Percentiles rank a stretch among this genome's conserved stretches.
Evolutionary conservation across 768 basidiomycete species (phyloP).

Genomic region (Strobilomyces echinocephalus): DNA sequence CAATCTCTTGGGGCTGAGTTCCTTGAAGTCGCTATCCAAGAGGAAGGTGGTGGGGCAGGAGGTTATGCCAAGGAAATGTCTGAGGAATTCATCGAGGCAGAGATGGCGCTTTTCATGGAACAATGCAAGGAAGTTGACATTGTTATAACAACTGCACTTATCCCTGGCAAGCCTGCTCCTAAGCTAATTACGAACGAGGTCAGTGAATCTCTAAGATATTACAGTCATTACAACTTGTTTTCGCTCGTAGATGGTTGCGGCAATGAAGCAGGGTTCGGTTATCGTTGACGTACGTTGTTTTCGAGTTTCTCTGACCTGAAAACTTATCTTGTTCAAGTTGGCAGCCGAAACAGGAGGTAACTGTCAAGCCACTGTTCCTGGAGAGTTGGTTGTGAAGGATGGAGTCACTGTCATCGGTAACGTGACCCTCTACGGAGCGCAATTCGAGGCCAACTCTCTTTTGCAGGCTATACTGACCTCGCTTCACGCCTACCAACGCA

Average conservation of each 20-base stretch:
- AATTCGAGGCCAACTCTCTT: slow-evolving; percentile 1
- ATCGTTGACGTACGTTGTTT: slow-evolving; percentile 57
- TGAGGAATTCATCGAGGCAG: slow-evolving; percentile 82
- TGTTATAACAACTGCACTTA: slow-evolving; percentile 80
- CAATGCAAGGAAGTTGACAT: slow-evolving; percentile 90
- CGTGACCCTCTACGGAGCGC: slow-evolving; percentile 5
- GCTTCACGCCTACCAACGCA: slow-evolving; percentile 88
- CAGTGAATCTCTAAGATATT: background rate
- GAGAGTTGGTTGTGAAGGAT: slow-evolving; percentile 59
- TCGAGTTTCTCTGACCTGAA: background rate
- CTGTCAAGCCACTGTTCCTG: slow-evolving; percentile 77
- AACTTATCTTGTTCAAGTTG: slow-evolving; percentile 24
- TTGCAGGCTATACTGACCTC: slow-evolving; percentile 73
- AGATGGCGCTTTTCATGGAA: slow-evolving; percentile 84
- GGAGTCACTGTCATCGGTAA: slow-evolving; percentile 83
- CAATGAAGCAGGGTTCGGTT: slow-evolving; percentile 91
- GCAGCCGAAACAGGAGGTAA: slow-evolving; percentile 91
- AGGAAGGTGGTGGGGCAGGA: slow-evolving; percentile 77
- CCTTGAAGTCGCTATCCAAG: slow-evolving; percentile 72
- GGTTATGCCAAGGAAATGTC: slow-evolving; percentile 92
- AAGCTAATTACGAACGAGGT: slow-evolving; percentile 74
- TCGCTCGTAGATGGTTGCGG: slow-evolving; percentile 59
- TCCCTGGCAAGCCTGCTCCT: slow-evolving; percentile 83
- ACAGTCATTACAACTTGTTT: slow-evolving; percentile 5
- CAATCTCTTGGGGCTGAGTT: slow-evolving; percentile 89